phyloP scores from a whole-genome alignment of 805 yeast species.

The Ascoidea rubescens region DNA sequence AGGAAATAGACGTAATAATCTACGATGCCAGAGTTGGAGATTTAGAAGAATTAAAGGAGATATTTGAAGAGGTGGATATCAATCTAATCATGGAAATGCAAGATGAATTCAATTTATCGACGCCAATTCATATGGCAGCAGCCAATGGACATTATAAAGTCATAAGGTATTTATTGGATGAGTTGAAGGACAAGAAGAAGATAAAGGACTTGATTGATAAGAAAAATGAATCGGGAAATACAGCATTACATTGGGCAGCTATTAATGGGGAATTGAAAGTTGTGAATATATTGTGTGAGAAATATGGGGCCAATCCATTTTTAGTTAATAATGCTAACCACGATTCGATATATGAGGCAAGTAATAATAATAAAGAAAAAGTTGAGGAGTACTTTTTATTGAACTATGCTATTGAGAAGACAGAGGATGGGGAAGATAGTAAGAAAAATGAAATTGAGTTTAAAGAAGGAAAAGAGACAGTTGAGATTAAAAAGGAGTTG shows the following conservation, averaged over 20 bases:
- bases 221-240: slow-evolving; percentile 74
- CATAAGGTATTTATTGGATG: slow-evolving; percentile 39
- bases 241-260: slow-evolving; percentile 95
- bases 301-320: slow-evolving; percentile 71
- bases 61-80: slow-evolving; percentile 46
- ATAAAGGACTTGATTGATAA: slow-evolving; percentile 32
- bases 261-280: slow-evolving; percentile 70
- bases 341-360: slow-evolving; percentile 85
- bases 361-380: slow-evolving; percentile 57
- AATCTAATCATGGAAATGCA: slow-evolving; percentile 28
- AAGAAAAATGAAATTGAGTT: slow-evolving; percentile 24
- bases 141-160: slow-evolving; percentile 83
- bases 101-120: slow-evolving; percentile 52
- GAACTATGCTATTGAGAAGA: slow-evolving; percentile 41
- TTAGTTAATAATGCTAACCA: slow-evolving; percentile 61
- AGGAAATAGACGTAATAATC: slow-evolving; percentile 71
- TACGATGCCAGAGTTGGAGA: slow-evolving; percentile 86
- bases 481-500: slow-evolving; percentile 16
- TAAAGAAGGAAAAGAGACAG: slow-evolving; percentile 16
- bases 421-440: slow-evolving; percentile 23
- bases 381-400: slow-evolving; percentile 67
- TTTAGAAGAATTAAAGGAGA: slow-evolving; percentile 53
- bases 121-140: slow-evolving; percentile 89
- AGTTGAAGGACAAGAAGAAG: slow-evolving; percentile 18
- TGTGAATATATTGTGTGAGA: slow-evolving; percentile 58